Percentiles rank a stretch among this genome's conserved stretches.
phyloP scores from a whole-genome alignment of 1,284 basidiomycete genomes.

The Ceratobasidium sp. region DNA sequence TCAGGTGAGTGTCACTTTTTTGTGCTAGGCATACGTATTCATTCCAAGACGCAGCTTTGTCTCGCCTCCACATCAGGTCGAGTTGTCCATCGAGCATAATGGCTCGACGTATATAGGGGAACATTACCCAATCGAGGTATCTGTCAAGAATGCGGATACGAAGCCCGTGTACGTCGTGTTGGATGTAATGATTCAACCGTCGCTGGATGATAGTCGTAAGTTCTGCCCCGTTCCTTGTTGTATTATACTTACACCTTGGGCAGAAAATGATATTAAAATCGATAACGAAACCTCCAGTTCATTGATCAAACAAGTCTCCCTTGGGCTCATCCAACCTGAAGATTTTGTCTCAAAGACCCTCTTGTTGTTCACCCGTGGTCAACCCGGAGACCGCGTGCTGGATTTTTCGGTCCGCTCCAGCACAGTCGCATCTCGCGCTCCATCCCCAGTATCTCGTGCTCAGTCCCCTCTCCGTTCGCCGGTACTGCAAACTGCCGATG shows the following conservation, averaged over 20 bases:
- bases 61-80: slow-evolving; percentile 63
- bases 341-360: slow-evolving; percentile 68
- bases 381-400: slow-evolving; percentile 70
- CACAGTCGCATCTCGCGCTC: slow-evolving; percentile 47
- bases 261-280: slow-evolving; percentile 72
- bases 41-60: slow-evolving; percentile 25
- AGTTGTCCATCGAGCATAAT: slow-evolving; percentile 66
- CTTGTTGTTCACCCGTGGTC: slow-evolving; percentile 67
- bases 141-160: slow-evolving; percentile 74
- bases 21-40: not conserved
- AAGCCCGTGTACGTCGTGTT: slow-evolving; percentile 72
- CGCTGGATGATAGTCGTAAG: slow-evolving; percentile 79
- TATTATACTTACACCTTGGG: slow-evolving; percentile 11
- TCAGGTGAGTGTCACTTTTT: slow-evolving; percentile 59
- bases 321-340: slow-evolving; percentile 71
- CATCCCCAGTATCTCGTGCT: slow-evolving; percentile 28
- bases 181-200: slow-evolving; percentile 81
- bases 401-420: slow-evolving; percentile 80
- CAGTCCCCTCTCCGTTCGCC: slow-evolving; percentile 45
- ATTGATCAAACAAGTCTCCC: slow-evolving; percentile 74
- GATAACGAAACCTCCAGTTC: slow-evolving; percentile 71
- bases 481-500: slow-evolving; percentile 34
- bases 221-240: not conserved
- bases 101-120: slow-evolving; percentile 81
- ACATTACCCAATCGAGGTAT: slow-evolving; percentile 73